These are phyloP conservation scores for Glaciozyma antarctica DNA, from an alignment of 768 basidiomycete genomes.

Conservation along the genomic window DNA sequence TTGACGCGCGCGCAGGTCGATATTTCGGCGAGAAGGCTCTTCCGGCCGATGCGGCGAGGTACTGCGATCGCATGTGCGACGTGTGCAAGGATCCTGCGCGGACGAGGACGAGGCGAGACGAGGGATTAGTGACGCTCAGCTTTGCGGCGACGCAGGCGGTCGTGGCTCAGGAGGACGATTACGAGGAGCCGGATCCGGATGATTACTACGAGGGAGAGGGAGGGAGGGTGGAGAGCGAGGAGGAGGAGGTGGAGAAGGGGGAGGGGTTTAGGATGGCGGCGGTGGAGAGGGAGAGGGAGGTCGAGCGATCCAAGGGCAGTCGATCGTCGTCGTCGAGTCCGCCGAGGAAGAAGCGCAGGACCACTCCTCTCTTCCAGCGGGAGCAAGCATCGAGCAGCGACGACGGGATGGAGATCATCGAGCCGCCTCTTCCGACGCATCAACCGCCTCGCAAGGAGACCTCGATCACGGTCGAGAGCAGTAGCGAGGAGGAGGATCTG, in stretches of 20 bases:
- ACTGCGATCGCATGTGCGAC: slow-evolving; percentile 74
- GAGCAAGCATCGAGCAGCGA: not conserved
- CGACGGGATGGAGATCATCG: not conserved
- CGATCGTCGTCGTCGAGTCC: not conserved
- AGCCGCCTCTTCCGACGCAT: not conserved
- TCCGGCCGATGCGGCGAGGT: slow-evolving; percentile 44
- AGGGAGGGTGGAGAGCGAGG: not conserved
- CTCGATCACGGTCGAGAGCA: not conserved
- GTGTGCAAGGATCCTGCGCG: slow-evolving; percentile 71
- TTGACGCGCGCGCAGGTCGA: slow-evolving; percentile 35
- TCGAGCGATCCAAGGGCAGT: not conserved
- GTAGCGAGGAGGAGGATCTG: not conserved
- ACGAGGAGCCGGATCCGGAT: not conserved
- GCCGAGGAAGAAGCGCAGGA: not conserved
- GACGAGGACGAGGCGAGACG: slow-evolving; percentile 46
- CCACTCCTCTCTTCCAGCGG: not conserved
- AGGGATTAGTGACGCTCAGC: slow-evolving; percentile 20
- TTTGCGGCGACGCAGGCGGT: slow-evolving; percentile 4
- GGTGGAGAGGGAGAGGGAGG: not conserved
- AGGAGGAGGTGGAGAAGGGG: not conserved
- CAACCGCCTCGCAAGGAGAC: not conserved
- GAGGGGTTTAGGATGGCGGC: slow-evolving; percentile 6
- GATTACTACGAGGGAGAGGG: slow-evolving; percentile 1
- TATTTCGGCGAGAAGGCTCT: slow-evolving; percentile 70
- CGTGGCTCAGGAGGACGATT: not conserved